Evolutionary conservation across 805 yeast genomes (phyloP).

Genomic region (Saccharomycopsis sp.): DNA sequence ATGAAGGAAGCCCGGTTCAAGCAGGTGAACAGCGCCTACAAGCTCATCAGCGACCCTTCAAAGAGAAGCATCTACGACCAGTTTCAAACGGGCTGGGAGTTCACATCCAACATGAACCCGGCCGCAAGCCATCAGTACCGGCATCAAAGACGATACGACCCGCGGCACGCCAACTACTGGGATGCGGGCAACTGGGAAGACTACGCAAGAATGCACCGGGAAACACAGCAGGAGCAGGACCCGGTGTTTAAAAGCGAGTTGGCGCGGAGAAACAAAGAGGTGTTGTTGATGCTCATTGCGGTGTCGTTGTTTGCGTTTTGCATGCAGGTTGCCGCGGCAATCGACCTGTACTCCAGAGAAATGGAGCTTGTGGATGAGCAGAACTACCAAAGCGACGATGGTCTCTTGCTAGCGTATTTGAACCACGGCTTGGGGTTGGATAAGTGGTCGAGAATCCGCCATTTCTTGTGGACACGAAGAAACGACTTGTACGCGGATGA

Average conservation of each 20-base stretch:
- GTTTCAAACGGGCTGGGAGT: constrained; percentile 33
- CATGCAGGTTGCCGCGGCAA: constrained; percentile 26
- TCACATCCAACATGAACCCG: not conserved
- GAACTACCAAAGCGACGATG: constrained; percentile 26
- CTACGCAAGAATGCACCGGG: constrained; percentile 3
- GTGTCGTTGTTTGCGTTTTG: constrained; percentile 26
- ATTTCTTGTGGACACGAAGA: constrained; percentile 32
- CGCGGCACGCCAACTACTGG: constrained; percentile 32
- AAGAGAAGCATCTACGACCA: constrained; percentile 28
- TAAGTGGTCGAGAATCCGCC: constrained; percentile 30
- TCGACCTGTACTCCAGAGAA: constrained; percentile 34
- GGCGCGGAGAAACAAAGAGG: constrained; percentile 21
- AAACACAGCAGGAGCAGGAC: constrained; percentile 16
- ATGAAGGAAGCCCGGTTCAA: constrained; percentile 32
- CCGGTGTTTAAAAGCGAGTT: constrained; percentile 24
- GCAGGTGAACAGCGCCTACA: constrained; percentile 29
- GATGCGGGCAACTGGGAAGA: constrained; percentile 42
- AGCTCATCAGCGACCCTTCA: constrained; percentile 27
- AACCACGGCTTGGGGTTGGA: constrained; percentile 32
- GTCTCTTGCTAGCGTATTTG: constrained; percentile 28
- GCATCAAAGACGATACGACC: constrained; percentile 4
- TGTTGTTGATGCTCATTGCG: constrained; percentile 27
- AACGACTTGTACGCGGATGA: constrained; percentile 11
- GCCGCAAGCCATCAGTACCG: not conserved
- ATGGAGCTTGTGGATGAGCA: constrained; percentile 22